Percentiles rank a stretch among this genome's conserved stretches.
Conservation (phyloP, 345 rosid species). For the Salix dunnii region DNA sequence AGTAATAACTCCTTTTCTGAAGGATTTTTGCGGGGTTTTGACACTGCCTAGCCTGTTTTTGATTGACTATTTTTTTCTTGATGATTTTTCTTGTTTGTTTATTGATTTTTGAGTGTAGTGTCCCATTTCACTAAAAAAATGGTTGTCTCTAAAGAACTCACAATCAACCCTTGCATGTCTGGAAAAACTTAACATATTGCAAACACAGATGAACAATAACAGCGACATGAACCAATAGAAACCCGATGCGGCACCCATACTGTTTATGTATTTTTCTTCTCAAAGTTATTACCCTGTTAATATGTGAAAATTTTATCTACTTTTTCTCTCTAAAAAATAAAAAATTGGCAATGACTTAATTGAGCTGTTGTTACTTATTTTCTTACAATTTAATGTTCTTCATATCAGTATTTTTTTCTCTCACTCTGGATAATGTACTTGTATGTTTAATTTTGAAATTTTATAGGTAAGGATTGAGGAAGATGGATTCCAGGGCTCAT, state of each 20-base stretch:
- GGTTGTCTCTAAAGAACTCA: too few relatives aligned
- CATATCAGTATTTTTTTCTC: background rate
- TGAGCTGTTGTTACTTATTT: too few relatives aligned
- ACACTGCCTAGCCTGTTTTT: background rate
- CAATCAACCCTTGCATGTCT: constrained; percentile 19
- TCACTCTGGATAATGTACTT: background rate
- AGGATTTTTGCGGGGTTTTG: background rate
- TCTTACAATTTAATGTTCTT: too few relatives aligned
- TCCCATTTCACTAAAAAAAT: background rate
- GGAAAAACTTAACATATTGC: background rate
- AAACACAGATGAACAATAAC: background rate
- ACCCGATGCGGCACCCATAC: constrained; percentile 1
- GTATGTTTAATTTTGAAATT: background rate
- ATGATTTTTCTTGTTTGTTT: background rate
- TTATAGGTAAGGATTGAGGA: constrained; percentile 65
- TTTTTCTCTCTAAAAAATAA: too few relatives aligned
- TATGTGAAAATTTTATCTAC: too few relatives aligned
- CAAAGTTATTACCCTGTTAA: too few relatives aligned
- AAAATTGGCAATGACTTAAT: too few relatives aligned
- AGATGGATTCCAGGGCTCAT: constrained; percentile 77
- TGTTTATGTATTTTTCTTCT: background rate
- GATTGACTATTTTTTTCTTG: background rate
- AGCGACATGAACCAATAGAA: background rate
- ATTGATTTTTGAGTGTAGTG: background rate
- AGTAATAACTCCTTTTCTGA: background rate